A percentile compares a stretch with the other conserved stretches of the same genome.
Evolutionary conservation across 345 rosid species (phyloP).

Genomic region (Luvunga scandens): DNA sequence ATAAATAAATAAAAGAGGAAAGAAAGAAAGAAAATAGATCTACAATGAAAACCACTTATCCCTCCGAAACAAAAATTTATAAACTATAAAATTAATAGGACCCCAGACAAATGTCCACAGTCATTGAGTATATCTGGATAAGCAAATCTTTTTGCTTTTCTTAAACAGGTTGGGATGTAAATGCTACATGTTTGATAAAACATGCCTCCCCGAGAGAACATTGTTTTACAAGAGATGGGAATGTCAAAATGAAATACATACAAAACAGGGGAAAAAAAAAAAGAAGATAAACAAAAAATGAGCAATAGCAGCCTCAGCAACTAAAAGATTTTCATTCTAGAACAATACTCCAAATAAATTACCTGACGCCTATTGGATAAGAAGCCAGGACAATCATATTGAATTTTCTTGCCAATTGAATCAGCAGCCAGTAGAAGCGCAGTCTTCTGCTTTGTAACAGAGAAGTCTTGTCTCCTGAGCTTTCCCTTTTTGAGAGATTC

Average conservation of each 20-base stretch:
- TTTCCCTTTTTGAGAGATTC: conserved; percentile 82
- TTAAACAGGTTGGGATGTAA: neutral
- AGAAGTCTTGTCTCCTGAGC: conserved; percentile 83
- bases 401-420: conserved; percentile 83
- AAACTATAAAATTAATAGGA: neutral
- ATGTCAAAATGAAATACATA: neutral
- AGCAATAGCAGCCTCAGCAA: neutral
- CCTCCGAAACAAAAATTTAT: neutral
- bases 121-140: neutral
- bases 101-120: neutral
- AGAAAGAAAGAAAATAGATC: neutral
- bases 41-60: neutral
- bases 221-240: neutral
- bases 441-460: conserved; percentile 72
- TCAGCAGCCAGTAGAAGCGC: conserved; percentile 79
- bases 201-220: neutral
- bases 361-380: conserved; percentile 94
- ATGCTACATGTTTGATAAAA: neutral
- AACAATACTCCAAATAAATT: conserved; percentile 17
- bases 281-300: neutral
- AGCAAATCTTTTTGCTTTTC: neutral
- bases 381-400: conserved; percentile 82
- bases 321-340: neutral
- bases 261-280: neutral
- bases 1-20: neutral